Conservation (phyloP, 306 rosid genomes). For the Aeschynomene evenia region DNA sequence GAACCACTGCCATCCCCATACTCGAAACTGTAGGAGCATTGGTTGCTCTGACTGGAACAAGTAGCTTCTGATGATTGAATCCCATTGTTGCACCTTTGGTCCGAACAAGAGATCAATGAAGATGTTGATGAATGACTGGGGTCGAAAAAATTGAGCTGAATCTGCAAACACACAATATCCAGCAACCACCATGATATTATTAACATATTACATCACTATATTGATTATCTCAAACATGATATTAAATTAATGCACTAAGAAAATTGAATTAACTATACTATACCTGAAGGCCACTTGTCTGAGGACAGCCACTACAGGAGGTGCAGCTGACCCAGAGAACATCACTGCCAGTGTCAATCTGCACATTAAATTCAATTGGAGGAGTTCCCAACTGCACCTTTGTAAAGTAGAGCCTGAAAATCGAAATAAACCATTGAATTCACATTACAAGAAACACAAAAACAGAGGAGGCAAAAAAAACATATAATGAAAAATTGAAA, state of each 20-base stretch:
- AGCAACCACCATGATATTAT: constrained; percentile 19
- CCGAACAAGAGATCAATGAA: constrained; percentile 68
- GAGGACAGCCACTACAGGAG: constrained; percentile 91
- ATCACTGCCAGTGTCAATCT: constrained; percentile 98
- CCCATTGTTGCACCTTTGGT: constrained; percentile 68
- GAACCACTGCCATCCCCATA: constrained; percentile 99
- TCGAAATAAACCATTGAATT: constrained; percentile 28
- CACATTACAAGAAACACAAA: background rate
- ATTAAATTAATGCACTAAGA: constrained; percentile 17
- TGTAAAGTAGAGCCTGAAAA: constrained; percentile 85
- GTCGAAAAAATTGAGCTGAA: constrained; percentile 69
- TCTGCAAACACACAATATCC: constrained; percentile 52
- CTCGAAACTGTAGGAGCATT: constrained; percentile 78
- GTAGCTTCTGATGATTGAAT: constrained; percentile 67
- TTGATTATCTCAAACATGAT: constrained; percentile 6
- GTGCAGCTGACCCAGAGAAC: constrained; percentile 89
- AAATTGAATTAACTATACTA: no score
- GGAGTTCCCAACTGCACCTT: constrained; percentile 87
- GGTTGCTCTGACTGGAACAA: constrained; percentile 72
- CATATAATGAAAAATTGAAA: background rate
- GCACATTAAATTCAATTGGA: constrained; percentile 80
- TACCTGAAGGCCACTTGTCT: constrained; percentile 85
- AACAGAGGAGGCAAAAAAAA: background rate
- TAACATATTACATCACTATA: background rate
- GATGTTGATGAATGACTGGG: constrained; percentile 75